Evolutionary conservation across 768 basidiomycete genomes (phyloP), one percentile per base, ranked within the genome.

Genomic region (Rhizopogon vinicolor): DNA sequence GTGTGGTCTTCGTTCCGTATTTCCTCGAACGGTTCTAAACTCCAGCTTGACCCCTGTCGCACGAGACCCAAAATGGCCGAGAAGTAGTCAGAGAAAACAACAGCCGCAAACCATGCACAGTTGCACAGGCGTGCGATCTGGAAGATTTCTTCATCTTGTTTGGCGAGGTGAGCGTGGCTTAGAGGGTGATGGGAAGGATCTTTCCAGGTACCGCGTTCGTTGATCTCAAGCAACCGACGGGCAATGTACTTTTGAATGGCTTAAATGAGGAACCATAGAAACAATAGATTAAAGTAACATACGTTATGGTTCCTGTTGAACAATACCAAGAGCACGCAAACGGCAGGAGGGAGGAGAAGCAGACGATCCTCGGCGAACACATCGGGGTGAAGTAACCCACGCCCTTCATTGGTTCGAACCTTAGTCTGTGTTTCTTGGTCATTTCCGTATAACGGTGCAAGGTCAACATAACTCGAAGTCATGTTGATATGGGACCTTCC

Each of bases 251-350:
- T 58, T 31, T 37, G 35, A 29, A 44, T 3, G 1, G 35, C 3
- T 35, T 16, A 10, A 35, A 3, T 45, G 28, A 7, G 44, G 28
- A 3, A 12, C 56, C 22, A 49, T 43, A 1, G 43, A 42, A 39
- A 44, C 16, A 31, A 3, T 5, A 2, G 7, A 51, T 43, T 2
- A 51, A 50, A 40, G 52, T 33, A 12, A 70, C 85, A 58, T 59
- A 91, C 91, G 63, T 91, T 93, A 64, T 93, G 91, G 58, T 93
- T 93, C n/a, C 91, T 80, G 64, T 78, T 90, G 78, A 93, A 93
- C n/a, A 91, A 66, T n/a, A 93, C 79, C 19, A 93, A 77, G n/a
- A 93, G 66, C 4, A 78, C 83, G 56, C 86, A 83, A 51, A 85
- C 83, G 1, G 83, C 84, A 0, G 91, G 91, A 1, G 91, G 91